phyloP scores from a whole-genome alignment of 1,139 yeast species.

The Petasospora fabianii region DNA sequence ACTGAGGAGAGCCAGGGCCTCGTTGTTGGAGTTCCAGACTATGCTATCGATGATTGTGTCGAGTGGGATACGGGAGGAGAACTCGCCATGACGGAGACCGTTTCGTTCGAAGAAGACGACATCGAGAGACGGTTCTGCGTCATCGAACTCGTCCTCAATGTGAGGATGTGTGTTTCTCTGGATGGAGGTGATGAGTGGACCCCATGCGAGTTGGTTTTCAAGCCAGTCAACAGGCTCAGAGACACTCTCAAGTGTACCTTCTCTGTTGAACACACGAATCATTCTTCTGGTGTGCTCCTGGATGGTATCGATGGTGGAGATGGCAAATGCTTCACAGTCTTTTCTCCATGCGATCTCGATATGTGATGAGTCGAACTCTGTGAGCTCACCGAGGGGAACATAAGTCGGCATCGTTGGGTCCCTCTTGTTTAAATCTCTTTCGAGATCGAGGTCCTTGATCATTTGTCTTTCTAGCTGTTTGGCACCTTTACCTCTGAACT shows the following conservation, averaged over 20 bases:
- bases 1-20: constrained; percentile 67
- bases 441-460: constrained; percentile 66
- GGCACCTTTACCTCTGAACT: constrained; percentile 92
- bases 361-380: constrained; percentile 46
- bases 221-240: constrained; percentile 88
- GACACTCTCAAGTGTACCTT: constrained; percentile 76
- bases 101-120: constrained; percentile 87
- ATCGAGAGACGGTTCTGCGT: constrained; percentile 33
- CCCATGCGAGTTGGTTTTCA: constrained; percentile 80
- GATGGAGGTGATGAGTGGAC: constrained; percentile 79
- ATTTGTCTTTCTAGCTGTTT: constrained; percentile 65
- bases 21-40: constrained; percentile 83
- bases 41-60: constrained; percentile 43
- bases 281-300: constrained; percentile 58
- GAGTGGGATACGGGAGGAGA: constrained; percentile 61
- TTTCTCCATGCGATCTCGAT: constrained; percentile 86
- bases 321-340: constrained; percentile 80
- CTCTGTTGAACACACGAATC: constrained; percentile 76
- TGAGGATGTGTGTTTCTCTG: constrained; percentile 48
- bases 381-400: constrained; percentile 64
- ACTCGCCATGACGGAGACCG: constrained; percentile 89
- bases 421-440: constrained; percentile 55
- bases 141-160: constrained; percentile 12
- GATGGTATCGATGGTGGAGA: constrained; percentile 55
- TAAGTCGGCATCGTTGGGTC: constrained; percentile 91